phyloP scores from a whole-genome alignment of 129 eudicot species.

The Flaveria trinervia region DNA sequence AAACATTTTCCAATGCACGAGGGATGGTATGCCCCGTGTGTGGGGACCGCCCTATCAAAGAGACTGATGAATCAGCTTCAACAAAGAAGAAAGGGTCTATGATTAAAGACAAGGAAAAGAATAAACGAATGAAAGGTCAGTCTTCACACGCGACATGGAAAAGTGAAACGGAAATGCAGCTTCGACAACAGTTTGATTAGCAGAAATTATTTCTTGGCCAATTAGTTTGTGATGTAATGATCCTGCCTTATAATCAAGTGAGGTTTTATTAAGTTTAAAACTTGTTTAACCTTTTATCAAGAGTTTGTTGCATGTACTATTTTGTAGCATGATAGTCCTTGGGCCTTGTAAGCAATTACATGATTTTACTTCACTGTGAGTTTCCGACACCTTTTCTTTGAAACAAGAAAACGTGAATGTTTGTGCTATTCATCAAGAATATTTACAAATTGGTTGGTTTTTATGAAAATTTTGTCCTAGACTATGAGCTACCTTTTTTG shows the following conservation, averaged over 20 bases:
- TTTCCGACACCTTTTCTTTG: background rate
- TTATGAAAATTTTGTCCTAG: background rate
- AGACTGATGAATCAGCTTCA: conserved; percentile 42
- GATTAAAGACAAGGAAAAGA: conserved; percentile 91
- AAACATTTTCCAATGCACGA: conserved; percentile 66
- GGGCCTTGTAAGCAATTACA: conserved; percentile 19
- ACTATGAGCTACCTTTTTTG: too few species aligned
- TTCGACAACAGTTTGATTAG: conserved; percentile 92
- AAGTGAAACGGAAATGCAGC: conserved; percentile 99
- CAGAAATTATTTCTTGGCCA: background rate
- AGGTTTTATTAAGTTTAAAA: background rate
- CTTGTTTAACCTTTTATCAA: conserved; percentile 4
- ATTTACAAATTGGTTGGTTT: background rate
- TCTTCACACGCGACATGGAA: conserved; percentile 98
- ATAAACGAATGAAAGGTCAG: conserved; percentile 95
- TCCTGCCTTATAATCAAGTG: conserved; percentile 7
- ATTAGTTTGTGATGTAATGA: conserved; percentile 20
- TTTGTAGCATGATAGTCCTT: conserved; percentile 5
- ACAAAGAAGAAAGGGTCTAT: conserved; percentile 65
- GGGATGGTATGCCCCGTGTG: conserved; percentile 92
- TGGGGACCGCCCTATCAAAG: conserved; percentile 61
- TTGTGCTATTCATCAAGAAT: background rate
- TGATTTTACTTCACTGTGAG: background rate
- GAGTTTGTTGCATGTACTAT: conserved; percentile 19
- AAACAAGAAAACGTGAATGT: background rate